Evolutionary conservation across 805 yeast genomes (phyloP).

Genomic region (Candida yuanshanica): DNA sequence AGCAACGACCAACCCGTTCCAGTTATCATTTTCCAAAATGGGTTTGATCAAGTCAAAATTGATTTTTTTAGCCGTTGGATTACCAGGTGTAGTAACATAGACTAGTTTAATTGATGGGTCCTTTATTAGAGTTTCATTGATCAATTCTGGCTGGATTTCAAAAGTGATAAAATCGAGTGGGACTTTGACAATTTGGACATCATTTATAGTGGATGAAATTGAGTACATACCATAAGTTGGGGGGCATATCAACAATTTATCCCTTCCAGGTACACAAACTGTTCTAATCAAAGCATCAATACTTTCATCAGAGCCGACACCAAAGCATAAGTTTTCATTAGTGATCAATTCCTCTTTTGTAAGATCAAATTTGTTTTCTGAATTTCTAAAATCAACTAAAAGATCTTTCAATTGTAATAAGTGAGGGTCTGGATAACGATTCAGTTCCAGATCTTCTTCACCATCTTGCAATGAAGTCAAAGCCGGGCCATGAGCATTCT

Average conservation of each 20-base stretch:
- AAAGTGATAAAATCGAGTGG: constrained; percentile 66
- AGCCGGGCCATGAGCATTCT: constrained; percentile 90
- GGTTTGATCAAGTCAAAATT: constrained; percentile 41
- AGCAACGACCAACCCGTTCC: constrained; percentile 77
- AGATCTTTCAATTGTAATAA: constrained; percentile 70
- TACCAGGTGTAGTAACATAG: constrained; percentile 93
- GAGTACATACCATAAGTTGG: constrained; percentile 98
- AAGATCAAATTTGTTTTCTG: constrained; percentile 27
- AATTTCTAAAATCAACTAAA: constrained; percentile 67
- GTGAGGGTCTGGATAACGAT: constrained; percentile 97
- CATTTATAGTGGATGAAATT: constrained; percentile 86
- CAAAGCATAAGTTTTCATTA: constrained; percentile 76
- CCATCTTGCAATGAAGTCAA: constrained; percentile 36
- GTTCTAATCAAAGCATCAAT: constrained; percentile 86
- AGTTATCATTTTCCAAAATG: constrained; percentile 39
- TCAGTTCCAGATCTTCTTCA: constrained; percentile 53
- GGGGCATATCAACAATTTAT: constrained; percentile 80
- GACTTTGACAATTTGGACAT: constrained; percentile 69
- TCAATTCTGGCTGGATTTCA: constrained; percentile 52
- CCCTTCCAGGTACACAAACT: constrained; percentile 74
- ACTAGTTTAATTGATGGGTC: constrained; percentile 69
- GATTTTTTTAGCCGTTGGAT: constrained; percentile 79
- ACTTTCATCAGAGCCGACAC: constrained; percentile 97
- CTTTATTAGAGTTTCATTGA: constrained; percentile 42
- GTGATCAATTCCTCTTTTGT: constrained; percentile 30